Base-by-base conservation (phyloP, 2,329 filamentous ascomycete species). In the Trichoderma endophyticum region DNA sequence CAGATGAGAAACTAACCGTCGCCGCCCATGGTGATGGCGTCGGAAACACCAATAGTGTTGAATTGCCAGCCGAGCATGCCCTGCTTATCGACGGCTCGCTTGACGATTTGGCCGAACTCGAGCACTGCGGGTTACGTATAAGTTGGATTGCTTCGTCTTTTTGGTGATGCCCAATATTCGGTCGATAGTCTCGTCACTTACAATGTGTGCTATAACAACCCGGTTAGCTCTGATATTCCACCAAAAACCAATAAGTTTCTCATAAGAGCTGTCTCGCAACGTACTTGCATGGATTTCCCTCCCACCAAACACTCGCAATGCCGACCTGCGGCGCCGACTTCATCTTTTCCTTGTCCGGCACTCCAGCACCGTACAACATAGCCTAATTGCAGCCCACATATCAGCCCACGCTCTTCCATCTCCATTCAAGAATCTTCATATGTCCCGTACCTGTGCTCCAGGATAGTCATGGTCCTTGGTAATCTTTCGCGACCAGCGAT, bases 51-150 rank as follows among this genome's bases (percentile, higher is more conserved):
- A 74, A 97, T 89, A 21, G 94, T 97, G 81, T 96, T 97, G 83
- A 95, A 97, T 81, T 97, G 94, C 94, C 94, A 98, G 57, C 90
- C 95, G 28, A 98, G 86, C 93, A 98, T 97, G 28, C 91, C 92
- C 77, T 95, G 89, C 77, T 92, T 93, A 76, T 92, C 85, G 2
- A 98, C 87, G 1, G 93, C 88, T 76, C 90, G 90, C 83, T 98
- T 98, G 77, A 96, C 93, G 62, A 93, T 92, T 78, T 93, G 94
- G 43, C 92, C 95, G 74, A 98, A 88, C 75, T 97, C 94, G 73
- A 97, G 87, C 75, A 98, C 90, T 91, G 62, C 15, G 6, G 26
- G 24, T 18, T 26, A 54, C 21, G 76, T 68, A 59, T 32, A 43
- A 56, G 18, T 32, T n/a, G 56, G 9, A n/a, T 21, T 60, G 28